These are phyloP conservation scores for Albatrellus ellisii DNA, from an alignment of 768 basidiomycete species.

Conservation along the genomic window DNA sequence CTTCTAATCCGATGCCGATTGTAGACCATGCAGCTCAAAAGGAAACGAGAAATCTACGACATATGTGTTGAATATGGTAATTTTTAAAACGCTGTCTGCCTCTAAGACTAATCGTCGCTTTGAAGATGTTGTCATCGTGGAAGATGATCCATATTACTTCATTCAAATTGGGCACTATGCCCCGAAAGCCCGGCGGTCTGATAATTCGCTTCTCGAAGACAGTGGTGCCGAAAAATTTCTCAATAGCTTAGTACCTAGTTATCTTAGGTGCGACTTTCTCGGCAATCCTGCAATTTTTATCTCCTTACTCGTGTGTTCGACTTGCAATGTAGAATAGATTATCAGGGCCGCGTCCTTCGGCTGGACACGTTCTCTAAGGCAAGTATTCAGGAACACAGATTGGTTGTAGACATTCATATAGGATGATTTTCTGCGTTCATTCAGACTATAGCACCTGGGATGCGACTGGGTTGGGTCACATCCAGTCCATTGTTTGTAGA, in stretches of 20 bases:
- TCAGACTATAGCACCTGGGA: slow-evolving; percentile 68
- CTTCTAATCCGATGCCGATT: background rate
- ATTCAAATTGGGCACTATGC: slow-evolving; percentile 48
- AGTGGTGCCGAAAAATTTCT: slow-evolving; percentile 35
- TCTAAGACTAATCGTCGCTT: too few species aligned
- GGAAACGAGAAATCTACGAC: slow-evolving; percentile 75
- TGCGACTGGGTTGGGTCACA: slow-evolving; percentile 70
- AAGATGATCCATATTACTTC: slow-evolving; percentile 80
- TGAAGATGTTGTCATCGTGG: slow-evolving; percentile 61
- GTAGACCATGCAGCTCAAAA: slow-evolving; percentile 43
- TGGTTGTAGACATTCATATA: slow-evolving; percentile 1
- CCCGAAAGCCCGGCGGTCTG: slow-evolving; percentile 25
- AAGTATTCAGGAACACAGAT: background rate
- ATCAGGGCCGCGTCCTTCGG: slow-evolving; percentile 73
- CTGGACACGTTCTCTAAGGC: slow-evolving; percentile 75
- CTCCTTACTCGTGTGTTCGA: background rate
- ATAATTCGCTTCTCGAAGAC: slow-evolving; percentile 4
- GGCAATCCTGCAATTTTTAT: background rate
- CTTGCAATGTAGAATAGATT: slow-evolving; percentile 37
- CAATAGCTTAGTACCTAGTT: slow-evolving; percentile 45
- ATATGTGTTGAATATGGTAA: slow-evolving; percentile 70
- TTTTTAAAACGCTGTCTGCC: slow-evolving; percentile 7
- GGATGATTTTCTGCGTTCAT: slow-evolving; percentile 3
- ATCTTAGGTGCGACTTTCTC: slow-evolving; percentile 30
- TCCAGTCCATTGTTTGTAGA: slow-evolving; percentile 68